A percentile compares a stretch with the other conserved stretches of the same genome.
phyloP scores from a whole-genome alignment of 208 protist species.

The Trypanosoma boissoni region DNA sequence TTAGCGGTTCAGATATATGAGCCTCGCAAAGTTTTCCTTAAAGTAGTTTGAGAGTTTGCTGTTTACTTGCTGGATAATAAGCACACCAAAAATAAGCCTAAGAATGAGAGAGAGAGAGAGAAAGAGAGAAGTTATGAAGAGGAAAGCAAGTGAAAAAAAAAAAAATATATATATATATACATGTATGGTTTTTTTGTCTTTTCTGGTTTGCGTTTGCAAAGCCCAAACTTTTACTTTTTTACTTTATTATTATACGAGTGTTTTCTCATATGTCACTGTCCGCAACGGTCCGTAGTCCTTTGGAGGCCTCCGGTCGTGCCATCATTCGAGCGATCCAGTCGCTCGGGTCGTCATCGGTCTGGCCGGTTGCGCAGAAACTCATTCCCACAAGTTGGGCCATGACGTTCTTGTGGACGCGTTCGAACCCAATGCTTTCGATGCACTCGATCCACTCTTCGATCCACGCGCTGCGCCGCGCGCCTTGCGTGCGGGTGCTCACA shows the following conservation, averaged over 20 bases:
- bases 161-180: slow-evolving; percentile 2
- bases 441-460: slow-evolving; percentile 60
- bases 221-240: neutral
- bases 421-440: slow-evolving; percentile 65
- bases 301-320: slow-evolving; percentile 27
- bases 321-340: slow-evolving; percentile 46
- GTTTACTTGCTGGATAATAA: too few relatives aligned
- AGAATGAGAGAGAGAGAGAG: neutral
- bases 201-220: neutral
- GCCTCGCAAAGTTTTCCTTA: too few relatives aligned
- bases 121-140: slow-evolving; percentile 7
- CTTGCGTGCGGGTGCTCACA: slow-evolving; percentile 83
- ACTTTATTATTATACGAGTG: neutral
- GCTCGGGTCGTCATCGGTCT: slow-evolving; percentile 20
- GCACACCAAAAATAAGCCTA: neutral
- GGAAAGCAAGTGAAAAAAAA: slow-evolving; percentile 4
- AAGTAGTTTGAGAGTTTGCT: neutral
- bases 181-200: neutral
- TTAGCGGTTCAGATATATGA: too few relatives aligned
- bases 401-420: slow-evolving; percentile 58
- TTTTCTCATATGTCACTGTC: slow-evolving; percentile 27
- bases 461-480: slow-evolving; percentile 51
- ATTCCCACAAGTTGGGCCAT: slow-evolving; percentile 70
- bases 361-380: slow-evolving; percentile 36
- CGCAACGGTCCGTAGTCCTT: slow-evolving; percentile 49